Evolutionary conservation across 148 eudicot genomes (phyloP), one percentile per base, ranked within the genome.

Genomic region (Fagopyrum tataricum): DNA sequence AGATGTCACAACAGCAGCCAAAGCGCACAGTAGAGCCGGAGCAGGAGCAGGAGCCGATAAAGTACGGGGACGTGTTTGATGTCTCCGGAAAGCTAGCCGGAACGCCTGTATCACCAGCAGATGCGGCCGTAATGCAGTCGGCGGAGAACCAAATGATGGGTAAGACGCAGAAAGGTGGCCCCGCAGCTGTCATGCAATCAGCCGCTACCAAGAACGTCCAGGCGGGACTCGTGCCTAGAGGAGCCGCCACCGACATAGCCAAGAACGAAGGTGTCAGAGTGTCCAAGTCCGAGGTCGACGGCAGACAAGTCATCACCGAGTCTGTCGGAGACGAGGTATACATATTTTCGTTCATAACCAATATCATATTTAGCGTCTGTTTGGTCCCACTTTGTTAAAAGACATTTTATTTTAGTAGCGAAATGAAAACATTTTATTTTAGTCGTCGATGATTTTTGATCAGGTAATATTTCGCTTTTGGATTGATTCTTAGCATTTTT

Each of bases 81-180:
- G 86, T 89, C 41, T 76, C 84, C 6, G 90, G 83, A 0, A 70
- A 87, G 21, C 58, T 89, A 3, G 92, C 84, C 0, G 70, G 81
- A 37, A 24, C 81, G 26, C 83, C 87, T 17, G 75, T 89, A 4
- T 75, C 85, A 0, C 89, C 85, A 0, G 64, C 74, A 14, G 97
- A 89, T 67, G 90, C 92, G 0, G 86, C 85, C 14, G 79, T 81
- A 49, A 83, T 86, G 90, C 93, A 87, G 67, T 67, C 88, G 0
- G 91, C 91, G 0, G 91, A 91, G 77, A 79, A 71, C 47, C 73
- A 71, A 2, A 79, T 73, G 1, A 75, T 87, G 26, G 91, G 97
- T 2, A 72, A 83, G 23, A 76, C 79, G 6, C 79, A 24, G 4
- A 77, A 52, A 51, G 88, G 93, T 1, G 91, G 91, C 4, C 84